A percentile compares a stretch with the other conserved stretches of the same genome.
Conservation (phyloP, 2,329 filamentous ascomycete species). For the Fusarium lyarnte region DNA sequence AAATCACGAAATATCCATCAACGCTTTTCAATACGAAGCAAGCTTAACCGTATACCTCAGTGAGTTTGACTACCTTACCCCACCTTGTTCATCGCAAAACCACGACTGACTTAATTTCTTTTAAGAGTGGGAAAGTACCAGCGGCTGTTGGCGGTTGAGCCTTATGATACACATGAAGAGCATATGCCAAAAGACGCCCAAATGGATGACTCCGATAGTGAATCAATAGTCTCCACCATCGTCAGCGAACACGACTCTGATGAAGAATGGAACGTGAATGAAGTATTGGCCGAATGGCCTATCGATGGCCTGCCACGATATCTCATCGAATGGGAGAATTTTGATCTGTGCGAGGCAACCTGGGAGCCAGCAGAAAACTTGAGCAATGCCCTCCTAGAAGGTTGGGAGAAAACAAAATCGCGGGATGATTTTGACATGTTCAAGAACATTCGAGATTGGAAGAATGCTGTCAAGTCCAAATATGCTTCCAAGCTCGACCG, state of each 20-base stretch:
- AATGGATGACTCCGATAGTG: conserved; percentile 39
- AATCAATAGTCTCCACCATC: conserved; percentile 48
- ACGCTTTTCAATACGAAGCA: neutral
- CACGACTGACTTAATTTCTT: neutral
- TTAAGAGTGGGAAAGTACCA: neutral
- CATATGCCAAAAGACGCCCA: neutral
- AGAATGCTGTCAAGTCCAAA: conserved; percentile 45
- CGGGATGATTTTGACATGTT: conserved; percentile 47
- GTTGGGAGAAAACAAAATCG: conserved; percentile 57
- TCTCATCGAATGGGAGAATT: conserved; percentile 53
- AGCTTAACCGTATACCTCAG: neutral
- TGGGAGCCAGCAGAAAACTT: conserved; percentile 64
- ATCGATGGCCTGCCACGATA: conserved; percentile 43
- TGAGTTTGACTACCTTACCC: neutral
- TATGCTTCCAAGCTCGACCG: conserved; percentile 47
- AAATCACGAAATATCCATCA: neutral
- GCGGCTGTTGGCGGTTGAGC: neutral
- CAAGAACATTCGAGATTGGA: conserved; percentile 53
- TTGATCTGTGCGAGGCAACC: conserved; percentile 47
- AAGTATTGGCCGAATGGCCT: conserved; percentile 59
- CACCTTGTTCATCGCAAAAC: neutral
- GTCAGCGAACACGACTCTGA: conserved; percentile 49
- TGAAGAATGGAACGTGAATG: conserved; percentile 61
- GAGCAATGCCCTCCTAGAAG: conserved; percentile 48
- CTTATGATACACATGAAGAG: neutral